A percentile compares a stretch with the other conserved stretches of the same genome.
phyloP scores from a whole-genome alignment of 2,329 filamentous ascomycete species.

The Lachnellula arida region DNA sequence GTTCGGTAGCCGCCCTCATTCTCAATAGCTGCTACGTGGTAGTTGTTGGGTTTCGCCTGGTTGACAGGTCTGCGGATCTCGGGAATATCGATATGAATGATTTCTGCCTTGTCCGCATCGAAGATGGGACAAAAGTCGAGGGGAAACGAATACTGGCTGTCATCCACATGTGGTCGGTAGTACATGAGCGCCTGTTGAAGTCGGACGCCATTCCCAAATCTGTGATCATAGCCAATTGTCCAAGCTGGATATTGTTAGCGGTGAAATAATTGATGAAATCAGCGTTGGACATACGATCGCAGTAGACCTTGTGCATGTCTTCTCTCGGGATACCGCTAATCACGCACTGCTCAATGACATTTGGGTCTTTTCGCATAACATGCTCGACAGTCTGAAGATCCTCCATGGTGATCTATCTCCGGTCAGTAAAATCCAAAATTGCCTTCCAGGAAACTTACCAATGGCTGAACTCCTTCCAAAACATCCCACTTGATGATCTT shows the following conservation, averaged over 20 bases:
- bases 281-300: constrained; percentile 61
- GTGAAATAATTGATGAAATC: neutral
- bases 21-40: constrained; percentile 69
- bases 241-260: constrained; percentile 52
- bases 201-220: constrained; percentile 72
- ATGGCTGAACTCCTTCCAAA: constrained; percentile 72
- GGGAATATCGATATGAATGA: constrained; percentile 59
- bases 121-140: constrained; percentile 93
- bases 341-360: constrained; percentile 85
- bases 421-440: constrained; percentile 9
- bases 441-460: constrained; percentile 46
- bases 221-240: constrained; percentile 93
- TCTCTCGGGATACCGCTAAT: constrained; percentile 74
- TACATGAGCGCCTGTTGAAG: constrained; percentile 95
- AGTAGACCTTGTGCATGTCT: constrained; percentile 95
- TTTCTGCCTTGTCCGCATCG: constrained; percentile 69
- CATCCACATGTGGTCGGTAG: constrained; percentile 79
- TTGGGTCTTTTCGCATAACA: constrained; percentile 69
- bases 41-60: constrained; percentile 70
- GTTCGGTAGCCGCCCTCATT: constrained; percentile 69
- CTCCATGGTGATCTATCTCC: constrained; percentile 74
- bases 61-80: constrained; percentile 70
- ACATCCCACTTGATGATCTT: constrained; percentile 71
- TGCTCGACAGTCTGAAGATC: constrained; percentile 78
- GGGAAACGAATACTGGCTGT: constrained; percentile 86